Conservation (phyloP, 2,329 filamentous ascomycete species). For the Alternaria sp. region DNA sequence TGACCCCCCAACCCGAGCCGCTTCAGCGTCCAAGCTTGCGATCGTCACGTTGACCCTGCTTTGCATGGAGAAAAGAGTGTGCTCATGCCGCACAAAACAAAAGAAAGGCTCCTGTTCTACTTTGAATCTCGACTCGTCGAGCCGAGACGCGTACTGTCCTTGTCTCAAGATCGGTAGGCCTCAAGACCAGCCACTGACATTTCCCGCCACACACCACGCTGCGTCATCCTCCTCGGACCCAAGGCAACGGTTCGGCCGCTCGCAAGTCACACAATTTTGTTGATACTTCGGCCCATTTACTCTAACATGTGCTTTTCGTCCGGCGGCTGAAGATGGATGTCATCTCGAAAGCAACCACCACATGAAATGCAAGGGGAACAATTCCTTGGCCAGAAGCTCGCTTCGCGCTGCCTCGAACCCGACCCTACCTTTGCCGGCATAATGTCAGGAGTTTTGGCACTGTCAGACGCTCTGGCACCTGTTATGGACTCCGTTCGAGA, state of each 20-base stretch:
- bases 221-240: slow-evolving; percentile 19
- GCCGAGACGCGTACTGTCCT: slow-evolving; percentile 12
- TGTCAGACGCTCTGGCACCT: background rate
- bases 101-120: background rate
- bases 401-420: background rate
- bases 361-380: slow-evolving; percentile 4
- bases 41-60: slow-evolving; percentile 3
- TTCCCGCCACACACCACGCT: slow-evolving; percentile 1
- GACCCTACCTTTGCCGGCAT: background rate
- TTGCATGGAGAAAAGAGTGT: background rate
- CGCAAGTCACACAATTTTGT: slow-evolving; percentile 20
- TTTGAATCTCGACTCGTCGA: slow-evolving; percentile 3
- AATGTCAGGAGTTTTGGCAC: background rate
- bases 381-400: background rate
- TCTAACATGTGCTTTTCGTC: slow-evolving; percentile 16
- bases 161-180: slow-evolving; percentile 34
- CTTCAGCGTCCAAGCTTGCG: slow-evolving; percentile 3
- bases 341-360: slow-evolving; percentile 12
- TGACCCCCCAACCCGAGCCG: background rate
- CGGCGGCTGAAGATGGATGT: slow-evolving; percentile 20
- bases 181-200: slow-evolving; percentile 16
- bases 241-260: slow-evolving; percentile 22
- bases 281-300: slow-evolving; percentile 22
- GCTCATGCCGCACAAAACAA: slow-evolving; percentile 3
- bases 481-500: background rate